These are phyloP conservation scores for Fonsecaea erecta DNA, from an alignment of 2,329 filamentous ascomycete species.

Conservation along the genomic window DNA sequence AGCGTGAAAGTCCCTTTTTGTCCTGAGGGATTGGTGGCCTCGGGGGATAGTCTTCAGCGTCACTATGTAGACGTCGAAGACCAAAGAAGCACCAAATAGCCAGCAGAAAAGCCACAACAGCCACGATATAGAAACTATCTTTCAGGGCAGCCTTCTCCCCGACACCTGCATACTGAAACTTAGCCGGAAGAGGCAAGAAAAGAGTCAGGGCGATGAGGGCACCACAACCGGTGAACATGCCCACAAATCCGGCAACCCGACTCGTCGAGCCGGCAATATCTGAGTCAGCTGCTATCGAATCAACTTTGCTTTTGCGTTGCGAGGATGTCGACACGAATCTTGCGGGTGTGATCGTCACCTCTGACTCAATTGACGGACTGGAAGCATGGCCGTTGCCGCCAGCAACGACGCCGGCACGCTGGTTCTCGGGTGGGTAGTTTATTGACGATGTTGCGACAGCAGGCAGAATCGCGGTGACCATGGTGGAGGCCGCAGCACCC, in stretches of 20 bases:
- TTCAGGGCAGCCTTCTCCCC: slow-evolving; percentile 75
- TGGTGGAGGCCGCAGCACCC: slow-evolving; percentile 91
- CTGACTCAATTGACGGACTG: slow-evolving; percentile 61
- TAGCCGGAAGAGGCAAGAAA: slow-evolving; percentile 85
- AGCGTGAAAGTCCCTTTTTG: neutral
- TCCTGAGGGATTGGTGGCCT: neutral
- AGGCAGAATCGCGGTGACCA: slow-evolving; percentile 95
- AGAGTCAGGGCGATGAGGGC: slow-evolving; percentile 80
- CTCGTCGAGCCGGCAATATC: slow-evolving; percentile 52
- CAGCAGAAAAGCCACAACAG: slow-evolving; percentile 70
- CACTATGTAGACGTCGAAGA: slow-evolving; percentile 68
- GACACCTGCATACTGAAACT: slow-evolving; percentile 74
- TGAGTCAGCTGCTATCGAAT: slow-evolving; percentile 24
- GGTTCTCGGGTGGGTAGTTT: slow-evolving; percentile 34
- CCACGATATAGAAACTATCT: slow-evolving; percentile 87
- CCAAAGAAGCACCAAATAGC: slow-evolving; percentile 79
- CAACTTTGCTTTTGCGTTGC: slow-evolving; percentile 18
- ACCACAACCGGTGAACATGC: slow-evolving; percentile 88
- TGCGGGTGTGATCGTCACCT: slow-evolving; percentile 62
- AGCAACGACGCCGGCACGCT: slow-evolving; percentile 3
- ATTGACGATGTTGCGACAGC: slow-evolving; percentile 52
- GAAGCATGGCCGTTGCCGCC: slow-evolving; percentile 46
- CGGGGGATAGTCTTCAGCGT: slow-evolving; percentile 73
- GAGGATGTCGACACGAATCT: slow-evolving; percentile 43
- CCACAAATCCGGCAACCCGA: slow-evolving; percentile 83